Conservation (phyloP, 1,284 basidiomycete species). For the Microbotryum lychnidis-dioicae region DNA sequence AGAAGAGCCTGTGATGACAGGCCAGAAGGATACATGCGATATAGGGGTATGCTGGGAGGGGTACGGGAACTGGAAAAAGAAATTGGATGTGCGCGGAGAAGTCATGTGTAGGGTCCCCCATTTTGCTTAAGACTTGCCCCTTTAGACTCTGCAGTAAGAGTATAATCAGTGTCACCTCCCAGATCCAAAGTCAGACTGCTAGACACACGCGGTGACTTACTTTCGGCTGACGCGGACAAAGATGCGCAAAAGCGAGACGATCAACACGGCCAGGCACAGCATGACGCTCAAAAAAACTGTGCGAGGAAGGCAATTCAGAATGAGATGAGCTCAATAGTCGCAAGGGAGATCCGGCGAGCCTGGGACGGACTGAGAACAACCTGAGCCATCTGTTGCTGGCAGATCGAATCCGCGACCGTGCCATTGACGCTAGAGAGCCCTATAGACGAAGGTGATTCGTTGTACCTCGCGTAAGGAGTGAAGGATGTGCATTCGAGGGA, state of each 20-base stretch:
- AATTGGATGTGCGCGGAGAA: too few relatives aligned
- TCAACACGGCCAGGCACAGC: slow-evolving; percentile 68
- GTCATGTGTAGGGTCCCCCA: too few relatives aligned
- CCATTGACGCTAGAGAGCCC: slow-evolving; percentile 53
- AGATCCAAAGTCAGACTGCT: too few relatives aligned
- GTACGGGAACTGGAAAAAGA: too few relatives aligned
- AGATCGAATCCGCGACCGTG: slow-evolving; percentile 48
- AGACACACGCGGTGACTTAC: neutral
- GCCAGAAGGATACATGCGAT: too few relatives aligned
- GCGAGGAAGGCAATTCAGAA: neutral
- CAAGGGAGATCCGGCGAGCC: neutral
- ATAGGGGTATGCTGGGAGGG: too few relatives aligned
- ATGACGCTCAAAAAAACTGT: slow-evolving; percentile 36
- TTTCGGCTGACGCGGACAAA: slow-evolving; percentile 64
- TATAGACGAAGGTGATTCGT: slow-evolving; percentile 49
- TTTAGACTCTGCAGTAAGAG: too few relatives aligned
- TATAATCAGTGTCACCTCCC: too few relatives aligned
- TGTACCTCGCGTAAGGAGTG: slow-evolving; percentile 32
- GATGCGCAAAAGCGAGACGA: slow-evolving; percentile 76
- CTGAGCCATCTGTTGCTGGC: slow-evolving; percentile 61
- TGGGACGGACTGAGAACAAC: slow-evolving; percentile 49
- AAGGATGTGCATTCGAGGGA: slow-evolving; percentile 59
- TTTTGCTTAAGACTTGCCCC: too few relatives aligned
- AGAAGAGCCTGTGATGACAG: too few relatives aligned
- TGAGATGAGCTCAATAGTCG: neutral